Evolutionary conservation across 1,139 yeast genomes (phyloP).

Genomic region (Yamadazyma sp.): DNA sequence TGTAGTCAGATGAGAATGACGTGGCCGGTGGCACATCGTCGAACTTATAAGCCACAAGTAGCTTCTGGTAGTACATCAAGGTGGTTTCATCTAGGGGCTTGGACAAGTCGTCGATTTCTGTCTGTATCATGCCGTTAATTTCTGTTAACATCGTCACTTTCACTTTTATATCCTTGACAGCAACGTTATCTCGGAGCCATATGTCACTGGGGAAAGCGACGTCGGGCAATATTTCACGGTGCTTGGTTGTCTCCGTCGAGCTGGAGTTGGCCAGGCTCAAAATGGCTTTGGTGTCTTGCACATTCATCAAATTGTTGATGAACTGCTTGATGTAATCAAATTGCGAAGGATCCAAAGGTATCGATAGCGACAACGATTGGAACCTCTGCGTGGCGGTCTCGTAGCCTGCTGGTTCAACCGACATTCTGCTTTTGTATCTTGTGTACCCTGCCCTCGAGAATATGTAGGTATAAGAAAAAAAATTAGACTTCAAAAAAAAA

Average conservation of each 20-base stretch:
- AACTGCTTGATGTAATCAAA: conserved; percentile 17
- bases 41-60: conserved; percentile 37
- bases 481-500: not conserved
- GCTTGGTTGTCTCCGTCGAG: not conserved
- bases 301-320: conserved; percentile 12
- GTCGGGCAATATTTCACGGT: conserved; percentile 34
- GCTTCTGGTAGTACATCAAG: conserved; percentile 35
- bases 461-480: too few species aligned
- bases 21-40: conserved; percentile 20
- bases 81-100: conserved; percentile 30
- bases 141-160: conserved; percentile 37
- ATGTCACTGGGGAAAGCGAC: conserved; percentile 38
- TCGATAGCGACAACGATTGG: conserved; percentile 13
- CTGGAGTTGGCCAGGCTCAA: not conserved
- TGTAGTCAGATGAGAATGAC: not conserved
- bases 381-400: conserved; percentile 10
- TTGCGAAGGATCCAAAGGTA: conserved; percentile 14
- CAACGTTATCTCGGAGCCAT: conserved; percentile 38
- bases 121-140: conserved; percentile 32
- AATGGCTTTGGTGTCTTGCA: conserved; percentile 8
- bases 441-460: too few species aligned
- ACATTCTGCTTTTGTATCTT: not conserved
- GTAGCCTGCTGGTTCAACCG: conserved; percentile 4
- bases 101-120: conserved; percentile 19
- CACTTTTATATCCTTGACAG: conserved; percentile 32